phyloP scores from a whole-genome alignment of 768 basidiomycete species.

The Pholiota conissans region DNA sequence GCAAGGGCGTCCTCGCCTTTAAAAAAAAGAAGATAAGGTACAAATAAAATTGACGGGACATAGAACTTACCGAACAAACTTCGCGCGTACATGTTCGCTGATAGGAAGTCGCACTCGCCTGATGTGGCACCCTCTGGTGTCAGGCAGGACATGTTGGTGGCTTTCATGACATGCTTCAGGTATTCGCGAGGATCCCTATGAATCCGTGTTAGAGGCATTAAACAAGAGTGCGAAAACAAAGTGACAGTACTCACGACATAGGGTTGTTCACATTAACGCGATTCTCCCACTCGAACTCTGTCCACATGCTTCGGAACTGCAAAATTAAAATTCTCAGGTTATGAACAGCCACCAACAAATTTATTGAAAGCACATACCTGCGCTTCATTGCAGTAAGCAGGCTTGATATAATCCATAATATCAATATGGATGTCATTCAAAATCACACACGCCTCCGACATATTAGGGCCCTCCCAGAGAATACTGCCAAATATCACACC shows the following conservation, averaged over 20 bases:
- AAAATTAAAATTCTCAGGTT: too few relatives aligned
- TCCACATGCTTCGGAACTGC: conserved; percentile 98
- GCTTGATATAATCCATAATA: conserved; percentile 98
- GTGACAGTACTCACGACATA: conserved; percentile 72
- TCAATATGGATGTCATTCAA: conserved; percentile 97
- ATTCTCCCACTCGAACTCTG: conserved; percentile 99
- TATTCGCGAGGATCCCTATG: conserved; percentile 82
- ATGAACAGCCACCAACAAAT: too few relatives aligned
- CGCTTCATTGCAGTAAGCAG: conserved; percentile 92
- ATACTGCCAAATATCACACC: conserved; percentile 99
- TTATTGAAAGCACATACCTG: conserved; percentile 63
- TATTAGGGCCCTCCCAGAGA: conserved; percentile 89
- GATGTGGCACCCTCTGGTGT: conserved; percentile 94
- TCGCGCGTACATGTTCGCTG: conserved; percentile 94
- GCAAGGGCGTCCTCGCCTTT: conserved; percentile 94
- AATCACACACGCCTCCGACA: conserved; percentile 90
- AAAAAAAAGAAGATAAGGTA: too few relatives aligned
- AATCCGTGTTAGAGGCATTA: too few relatives aligned
- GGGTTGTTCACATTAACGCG: conserved; percentile 89
- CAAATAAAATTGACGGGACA: too few relatives aligned
- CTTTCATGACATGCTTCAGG: conserved; percentile 92
- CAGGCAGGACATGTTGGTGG: conserved; percentile 96
- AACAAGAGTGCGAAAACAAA: too few relatives aligned
- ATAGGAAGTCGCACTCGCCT: conserved; percentile 96
- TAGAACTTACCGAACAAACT: conserved; percentile 80